Conservation (phyloP, 2,329 filamentous ascomycete species). For the Emmonsia crescens region DNA sequence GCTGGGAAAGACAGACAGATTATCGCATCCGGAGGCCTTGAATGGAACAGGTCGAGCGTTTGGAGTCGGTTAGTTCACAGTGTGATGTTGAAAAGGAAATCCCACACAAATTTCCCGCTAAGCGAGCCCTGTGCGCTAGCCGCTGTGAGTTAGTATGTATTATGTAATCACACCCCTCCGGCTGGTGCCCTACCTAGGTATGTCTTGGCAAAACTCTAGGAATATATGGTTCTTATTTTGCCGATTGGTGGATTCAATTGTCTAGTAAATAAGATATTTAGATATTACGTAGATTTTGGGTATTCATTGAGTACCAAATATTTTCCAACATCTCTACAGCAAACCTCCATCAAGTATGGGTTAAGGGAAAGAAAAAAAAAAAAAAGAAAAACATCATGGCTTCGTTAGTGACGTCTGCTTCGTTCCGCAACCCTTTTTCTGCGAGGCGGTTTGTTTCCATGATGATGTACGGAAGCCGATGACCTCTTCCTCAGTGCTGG, state of each 20-base stretch:
- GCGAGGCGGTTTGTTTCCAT: background rate
- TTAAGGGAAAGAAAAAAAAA: background rate
- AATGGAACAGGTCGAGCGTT: slow-evolving; percentile 27
- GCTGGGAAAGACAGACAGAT: slow-evolving; percentile 32
- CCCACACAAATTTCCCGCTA: slow-evolving; percentile 37
- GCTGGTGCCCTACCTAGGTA: too few relatives aligned
- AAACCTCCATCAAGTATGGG: background rate
- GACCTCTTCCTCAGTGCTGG: slow-evolving; percentile 7
- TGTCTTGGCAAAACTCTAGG: background rate
- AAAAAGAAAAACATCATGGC: background rate
- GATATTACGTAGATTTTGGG: background rate
- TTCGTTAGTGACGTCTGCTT: background rate
- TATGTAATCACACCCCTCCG: slow-evolving; percentile 10
- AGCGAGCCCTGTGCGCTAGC: slow-evolving; percentile 26
- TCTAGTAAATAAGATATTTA: background rate
- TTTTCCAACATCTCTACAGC: background rate
- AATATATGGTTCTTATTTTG: background rate
- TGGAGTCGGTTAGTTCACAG: slow-evolving; percentile 24
- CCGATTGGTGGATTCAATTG: background rate
- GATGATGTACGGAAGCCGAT: background rate
- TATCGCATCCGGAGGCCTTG: slow-evolving; percentile 31
- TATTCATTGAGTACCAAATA: background rate
- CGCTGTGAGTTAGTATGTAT: slow-evolving; percentile 2
- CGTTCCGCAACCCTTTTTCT: background rate
- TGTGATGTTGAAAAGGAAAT: slow-evolving; percentile 30